Base-by-base conservation (phyloP, 768 basidiomycete species). In the Russula griseocarnosa region DNA sequence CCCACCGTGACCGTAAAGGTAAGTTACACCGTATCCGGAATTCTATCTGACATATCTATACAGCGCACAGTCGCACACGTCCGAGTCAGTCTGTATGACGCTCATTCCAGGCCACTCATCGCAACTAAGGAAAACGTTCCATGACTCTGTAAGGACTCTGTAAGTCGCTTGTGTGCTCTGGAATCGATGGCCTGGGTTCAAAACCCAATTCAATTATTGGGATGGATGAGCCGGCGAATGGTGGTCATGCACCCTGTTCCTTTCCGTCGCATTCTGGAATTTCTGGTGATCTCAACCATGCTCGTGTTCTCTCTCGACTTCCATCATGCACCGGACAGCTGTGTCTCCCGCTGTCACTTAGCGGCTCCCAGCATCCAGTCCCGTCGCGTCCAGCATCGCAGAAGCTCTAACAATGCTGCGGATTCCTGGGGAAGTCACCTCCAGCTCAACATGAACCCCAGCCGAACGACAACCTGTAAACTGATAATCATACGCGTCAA, bases 401-500 rank as follows among this genome's bases (percentile, higher is more conserved):
- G 89, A 54, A 89, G 90, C 20, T 92, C 90, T 0, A 74, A 80
- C 16, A 78, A 83, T 32, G 90, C 90, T 0, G 74, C 80, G 2
- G 90, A 92, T 72, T 89, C 90, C 0, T 86, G 79, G 69, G 87
- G 81, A 49, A 73, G 77, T 9, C 82, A 89, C 69, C 73, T 81
- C 22, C 71, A 76, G 13, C 68, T 85, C 46, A 86, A 84, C 68
- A 71, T 79, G 61, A 80, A 83, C 71, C 81, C 81, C 3, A 76
- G 77, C 61, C 78, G 85, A 64, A 78, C 82, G 2, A 81, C 84
- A 0, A 84, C 83, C 28, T 85, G 82, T 73, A 84, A 77, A 4
- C 78, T 92, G 46, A 90, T 88, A 56, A 92, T 92, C 74, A 86
- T 91, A 28, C 86, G 87, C 60, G 85, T 90, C 57, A 63, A 55